Conservation (phyloP, 2,329 filamentous ascomycete species). For the Monosporascus sp. region DNA sequence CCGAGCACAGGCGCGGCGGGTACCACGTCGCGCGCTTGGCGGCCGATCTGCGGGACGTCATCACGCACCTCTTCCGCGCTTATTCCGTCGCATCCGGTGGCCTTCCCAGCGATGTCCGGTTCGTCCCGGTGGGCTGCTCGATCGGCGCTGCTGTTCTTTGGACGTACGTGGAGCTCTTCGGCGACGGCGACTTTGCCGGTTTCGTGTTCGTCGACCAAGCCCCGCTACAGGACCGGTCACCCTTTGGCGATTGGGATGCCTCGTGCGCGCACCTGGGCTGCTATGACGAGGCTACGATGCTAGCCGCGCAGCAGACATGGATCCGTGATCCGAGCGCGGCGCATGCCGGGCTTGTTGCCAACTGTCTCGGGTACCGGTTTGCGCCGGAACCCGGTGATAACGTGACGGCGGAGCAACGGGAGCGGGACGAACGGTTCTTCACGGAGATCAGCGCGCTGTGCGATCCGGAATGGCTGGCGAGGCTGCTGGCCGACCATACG, state of each 20-base stretch:
- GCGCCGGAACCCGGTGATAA: slow-evolving; percentile 17
- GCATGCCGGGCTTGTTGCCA: slow-evolving; percentile 24
- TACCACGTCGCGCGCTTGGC: slow-evolving; percentile 36
- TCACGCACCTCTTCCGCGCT: slow-evolving; percentile 18
- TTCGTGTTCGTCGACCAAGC: slow-evolving; percentile 36
- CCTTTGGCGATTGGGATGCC: slow-evolving; percentile 27
- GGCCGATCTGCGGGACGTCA: slow-evolving; percentile 28
- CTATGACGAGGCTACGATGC: slow-evolving; percentile 32
- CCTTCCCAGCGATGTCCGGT: slow-evolving; percentile 1
- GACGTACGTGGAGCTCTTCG: slow-evolving; percentile 35
- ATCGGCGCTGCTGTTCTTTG: slow-evolving; percentile 35
- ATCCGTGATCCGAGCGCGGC: slow-evolving; percentile 35
- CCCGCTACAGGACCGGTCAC: slow-evolving; percentile 32
- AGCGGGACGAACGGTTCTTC: slow-evolving; percentile 30
- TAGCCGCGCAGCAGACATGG: slow-evolving; percentile 41
- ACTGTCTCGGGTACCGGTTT: slow-evolving; percentile 31
- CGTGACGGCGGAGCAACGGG: slow-evolving; percentile 16
- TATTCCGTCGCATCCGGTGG: no score
- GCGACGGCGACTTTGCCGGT: slow-evolving; percentile 24
- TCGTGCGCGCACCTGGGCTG: slow-evolving; percentile 28
- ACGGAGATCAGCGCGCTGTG: slow-evolving; percentile 26
- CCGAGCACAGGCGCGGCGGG: slow-evolving; percentile 25
- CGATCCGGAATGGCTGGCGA: slow-evolving; percentile 32
- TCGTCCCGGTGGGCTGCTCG: slow-evolving; percentile 33
- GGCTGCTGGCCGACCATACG: slow-evolving; percentile 33